Evolutionary conservation across 768 basidiomycete species (phyloP), one percentile per base, ranked within the genome.

Genomic region (Lyophyllum atratum): DNA sequence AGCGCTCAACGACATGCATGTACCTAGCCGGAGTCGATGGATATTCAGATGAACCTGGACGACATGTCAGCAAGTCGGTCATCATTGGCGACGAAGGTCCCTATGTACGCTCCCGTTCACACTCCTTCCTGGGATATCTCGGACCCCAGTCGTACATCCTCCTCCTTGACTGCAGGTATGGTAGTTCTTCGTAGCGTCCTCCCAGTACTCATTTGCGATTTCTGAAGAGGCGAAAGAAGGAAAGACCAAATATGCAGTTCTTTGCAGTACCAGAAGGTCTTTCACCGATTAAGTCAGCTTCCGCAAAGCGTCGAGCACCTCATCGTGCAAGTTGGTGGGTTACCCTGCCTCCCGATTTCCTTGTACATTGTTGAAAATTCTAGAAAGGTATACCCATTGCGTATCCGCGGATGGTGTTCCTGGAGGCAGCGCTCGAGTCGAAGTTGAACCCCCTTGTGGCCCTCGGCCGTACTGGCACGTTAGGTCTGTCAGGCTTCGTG

Each of bases 331-430:
- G 67, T 95, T 22, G 95, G 95, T 82, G 66, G 40, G 52, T 54
- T n/a, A 24, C 15, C 5, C 19, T n/a, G 7, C 21, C 51, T 29
- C 48, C 26, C 40, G 21, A 6, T 56, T 17, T 44, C 29, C 11
- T 22, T 12, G 34, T 14, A 22, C 22, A 9, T 17, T 34, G 40
- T 50, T 59, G 56, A 53, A 15, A 9, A 14, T 46, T 52, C 19
- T 22, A 4, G 39, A 14, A 52, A 87, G 87, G 86, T 1, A 84
- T 92, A 52, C 90, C 90, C 0, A 88, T 94, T 59, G 93, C 93
- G 4, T 98, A 98, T 68, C 96, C 96, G 28, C 88, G 95, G 49
- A 87, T 95, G 86, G 90, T 92, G 2, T 95, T 96, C 70, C 74
- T 97, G 60, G 96, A 92, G 70, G 76, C 73, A 22, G 83, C 89